Base-by-base conservation (phyloP, 225 moss, liverwort and hornwort species). In the Pseudoscleropodium purum region DNA sequence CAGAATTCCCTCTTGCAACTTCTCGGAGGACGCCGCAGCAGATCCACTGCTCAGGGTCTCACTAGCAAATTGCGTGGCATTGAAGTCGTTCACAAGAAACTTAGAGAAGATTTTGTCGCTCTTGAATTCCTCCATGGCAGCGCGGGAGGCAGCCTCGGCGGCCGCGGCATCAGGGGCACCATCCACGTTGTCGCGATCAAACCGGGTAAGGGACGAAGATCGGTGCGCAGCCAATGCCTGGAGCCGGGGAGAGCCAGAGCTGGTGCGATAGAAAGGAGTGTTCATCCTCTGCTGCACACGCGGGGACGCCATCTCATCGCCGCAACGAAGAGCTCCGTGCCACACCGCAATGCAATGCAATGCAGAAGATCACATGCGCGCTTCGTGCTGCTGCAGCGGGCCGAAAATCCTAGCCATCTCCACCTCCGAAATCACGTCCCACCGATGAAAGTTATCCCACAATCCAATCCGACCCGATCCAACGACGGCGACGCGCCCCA, bases 1-100 rank as follows among this genome's bases (percentile, higher is more conserved):
- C 79, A 93, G 95, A 67, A 99, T 97, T 56, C 98, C 98, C 84
- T 99, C 98, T 84, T 95, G 96, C 82, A 99, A 89, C 90, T 99
- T 99, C 92, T 99, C 98, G 25, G 96, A 96, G 34, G 98, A 97
- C n/a, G 98, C 96, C 67, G 98, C 96, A 33, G 98, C 96, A 36
- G 97, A 97, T 88, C 97, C 98, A 87, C 95, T 96, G 89, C 96
- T 93, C 25, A 99, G 92, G 6, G 98, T 97, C 85, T 96, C 97
- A 74, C 97, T 97, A 25, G 99, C 99, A 81, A 99, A 99, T 89
- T 96, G 94, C 24, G 99, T 94, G 70, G 96, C 95, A 90, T 97
- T 99, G 91, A 99, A 99, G 66, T 99, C 95, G 43, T 96, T 91
- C 60, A 94, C 95, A 8, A 99, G 94, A 91, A 99, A 99, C 92